Percentiles rank a stretch among this genome's conserved stretches.
phyloP scores from a whole-genome alignment of 75 land plant species.

The Picea glauca region DNA sequence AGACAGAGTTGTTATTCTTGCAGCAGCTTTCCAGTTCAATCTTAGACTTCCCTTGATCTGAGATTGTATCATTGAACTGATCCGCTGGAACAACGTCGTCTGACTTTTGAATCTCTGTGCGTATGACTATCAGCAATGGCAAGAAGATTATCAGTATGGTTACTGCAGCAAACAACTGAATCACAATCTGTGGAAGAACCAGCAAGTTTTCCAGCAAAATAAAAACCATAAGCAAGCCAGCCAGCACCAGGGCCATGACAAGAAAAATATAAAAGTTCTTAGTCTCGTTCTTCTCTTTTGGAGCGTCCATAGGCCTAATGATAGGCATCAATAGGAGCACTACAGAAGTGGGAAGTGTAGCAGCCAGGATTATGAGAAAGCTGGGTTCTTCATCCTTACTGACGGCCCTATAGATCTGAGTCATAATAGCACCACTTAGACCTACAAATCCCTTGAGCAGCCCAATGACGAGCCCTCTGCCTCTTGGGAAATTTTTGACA shows the following conservation, averaged over 20 bases:
- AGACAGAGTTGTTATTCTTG: background rate
- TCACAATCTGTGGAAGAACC: background rate
- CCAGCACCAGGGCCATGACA: slow-evolving; percentile 17
- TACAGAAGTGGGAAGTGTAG: slow-evolving; percentile 23
- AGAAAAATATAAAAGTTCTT: slow-evolving; percentile 23
- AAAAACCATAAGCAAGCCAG: slow-evolving; percentile 25
- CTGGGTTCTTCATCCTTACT: background rate
- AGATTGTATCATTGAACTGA: background rate
- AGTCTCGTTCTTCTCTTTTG: slow-evolving; percentile 6
- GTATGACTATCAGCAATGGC: no score
- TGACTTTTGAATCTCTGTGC: background rate
- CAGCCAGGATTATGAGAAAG: slow-evolving; percentile 21
- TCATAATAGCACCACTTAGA: slow-evolving; percentile 39
- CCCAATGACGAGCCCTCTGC: slow-evolving; percentile 34
- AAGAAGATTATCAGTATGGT: no score
- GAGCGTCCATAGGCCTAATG: slow-evolving; percentile 13
- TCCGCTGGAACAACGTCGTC: background rate
- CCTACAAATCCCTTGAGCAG: slow-evolving; percentile 40
- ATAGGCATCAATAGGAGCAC: slow-evolving; percentile 21
- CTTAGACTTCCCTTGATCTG: background rate
- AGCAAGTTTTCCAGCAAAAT: slow-evolving; percentile 24
- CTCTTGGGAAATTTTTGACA: slow-evolving; percentile 35
- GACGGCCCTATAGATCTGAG: slow-evolving; percentile 28
- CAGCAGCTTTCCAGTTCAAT: background rate
- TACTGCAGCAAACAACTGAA: no score